Base-by-base conservation (phyloP, 148 eudicot species). In the Pouteria glomerata region DNA sequence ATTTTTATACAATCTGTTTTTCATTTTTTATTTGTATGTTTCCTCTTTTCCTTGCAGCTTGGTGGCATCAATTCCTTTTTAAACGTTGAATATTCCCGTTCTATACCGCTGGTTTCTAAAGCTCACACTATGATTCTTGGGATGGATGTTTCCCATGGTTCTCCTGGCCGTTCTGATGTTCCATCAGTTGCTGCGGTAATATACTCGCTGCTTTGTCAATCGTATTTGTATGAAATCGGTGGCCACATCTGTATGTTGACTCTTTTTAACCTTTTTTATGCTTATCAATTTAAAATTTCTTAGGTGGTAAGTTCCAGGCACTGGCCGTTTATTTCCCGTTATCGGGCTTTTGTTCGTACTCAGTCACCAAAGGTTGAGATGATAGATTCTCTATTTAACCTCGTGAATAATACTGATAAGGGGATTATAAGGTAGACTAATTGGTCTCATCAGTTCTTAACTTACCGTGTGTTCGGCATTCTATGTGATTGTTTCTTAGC, bases 371-470 rank as follows among this genome's bases (percentile, higher is more conserved):
- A 85, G 77, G 86, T 87, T 23, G 96, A 92, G 63, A 92, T 92
- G 85, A 86, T 88, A 0, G 96, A 89, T 73, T 79, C 78, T 19
- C 80, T 92, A 0, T 92, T 81, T 60, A 86, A 89, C 64, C 93
- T 82, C 29, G 86, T 74, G 12, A 66, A 87, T 1, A 87, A 71
- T 14, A 72, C 69, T 51, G 97, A 92, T 75, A 79, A 78, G 27
- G 97, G 96, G 24, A 92, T 92, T 62, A 75, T 92, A n/a, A 80
- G 91, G 97, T 89, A 71, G 42, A 37, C n/a, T n/a, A n/a, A n/a
- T n/a, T n/a, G n/a, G n/a, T n/a, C n/a, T n/a, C n/a, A n/a, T n/a
- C n/a, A n/a, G n/a, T n/a, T n/a, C n/a, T n/a, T n/a, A n/a, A n/a
- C n/a, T n/a, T n/a, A n/a, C n/a, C n/a, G n/a, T n/a, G n/a, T n/a